Percentiles rank a stretch among this genome's conserved stretches.
phyloP scores from a whole-genome alignment of 1,139 yeast genomes.

The Geotrichum phurueaensis region DNA sequence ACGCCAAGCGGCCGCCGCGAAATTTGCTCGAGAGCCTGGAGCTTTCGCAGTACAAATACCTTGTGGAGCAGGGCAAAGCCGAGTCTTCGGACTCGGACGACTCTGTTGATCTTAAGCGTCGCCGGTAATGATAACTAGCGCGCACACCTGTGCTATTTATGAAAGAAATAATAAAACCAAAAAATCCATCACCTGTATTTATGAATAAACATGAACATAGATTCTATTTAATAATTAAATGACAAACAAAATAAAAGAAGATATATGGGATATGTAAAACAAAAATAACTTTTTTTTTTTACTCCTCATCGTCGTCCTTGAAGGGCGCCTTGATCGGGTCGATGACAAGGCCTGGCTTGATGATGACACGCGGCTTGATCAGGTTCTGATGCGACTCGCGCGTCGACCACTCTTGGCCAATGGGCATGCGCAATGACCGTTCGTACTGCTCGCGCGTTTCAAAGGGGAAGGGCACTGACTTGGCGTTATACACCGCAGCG shows the following conservation, averaged over 20 bases:
- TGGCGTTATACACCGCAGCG: constrained; percentile 73
- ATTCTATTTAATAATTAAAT: neutral
- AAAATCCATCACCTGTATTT: neutral
- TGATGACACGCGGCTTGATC: constrained; percentile 81
- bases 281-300: neutral
- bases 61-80: constrained; percentile 17
- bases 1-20: constrained; percentile 54
- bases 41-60: constrained; percentile 34
- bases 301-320: constrained; percentile 27
- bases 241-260: neutral
- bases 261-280: neutral
- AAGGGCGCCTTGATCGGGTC: constrained; percentile 82
- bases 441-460: constrained; percentile 94
- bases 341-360: constrained; percentile 83
- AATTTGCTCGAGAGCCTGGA: constrained; percentile 41
- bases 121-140: neutral
- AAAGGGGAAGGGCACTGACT: constrained; percentile 87
- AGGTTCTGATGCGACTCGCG: constrained; percentile 79
- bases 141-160: neutral
- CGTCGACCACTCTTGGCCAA: constrained; percentile 95
- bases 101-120: constrained; percentile 4
- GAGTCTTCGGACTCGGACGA: constrained; percentile 13
- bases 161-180: neutral
- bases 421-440: constrained; percentile 87
- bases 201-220: neutral